Conservation (phyloP, 2,329 filamentous ascomycete species). For the Furcasterigmium furcatum region DNA sequence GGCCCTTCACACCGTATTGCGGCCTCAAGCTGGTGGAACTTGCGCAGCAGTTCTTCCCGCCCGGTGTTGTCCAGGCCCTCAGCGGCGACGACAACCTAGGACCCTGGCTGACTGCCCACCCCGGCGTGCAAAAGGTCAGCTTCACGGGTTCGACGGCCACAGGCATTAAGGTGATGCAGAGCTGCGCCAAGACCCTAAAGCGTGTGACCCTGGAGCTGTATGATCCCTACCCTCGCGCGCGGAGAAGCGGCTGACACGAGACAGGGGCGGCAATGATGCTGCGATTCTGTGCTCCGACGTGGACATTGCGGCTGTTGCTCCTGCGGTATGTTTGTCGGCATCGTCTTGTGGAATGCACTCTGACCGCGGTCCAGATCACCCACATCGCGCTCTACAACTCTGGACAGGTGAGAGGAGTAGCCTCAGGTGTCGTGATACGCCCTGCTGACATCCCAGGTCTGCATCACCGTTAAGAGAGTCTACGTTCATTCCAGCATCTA, state of each 20-base stretch:
- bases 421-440: no score
- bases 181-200: slow-evolving; percentile 53
- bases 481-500: slow-evolving; percentile 54
- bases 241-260: not conserved
- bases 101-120: slow-evolving; percentile 54
- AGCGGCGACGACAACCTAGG: slow-evolving; percentile 60
- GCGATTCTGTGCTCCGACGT: slow-evolving; percentile 57
- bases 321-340: slow-evolving; percentile 25
- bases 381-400: slow-evolving; percentile 3
- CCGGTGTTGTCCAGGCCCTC: slow-evolving; percentile 59
- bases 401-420: not conserved
- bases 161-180: slow-evolving; percentile 58
- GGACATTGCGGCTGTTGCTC: slow-evolving; percentile 33
- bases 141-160: slow-evolving; percentile 61
- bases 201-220: slow-evolving; percentile 56
- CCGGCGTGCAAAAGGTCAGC: slow-evolving; percentile 58
- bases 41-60: slow-evolving; percentile 53
- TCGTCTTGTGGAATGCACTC: not conserved
- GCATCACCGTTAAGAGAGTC: slow-evolving; percentile 48
- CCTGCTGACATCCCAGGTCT: slow-evolving; percentile 34
- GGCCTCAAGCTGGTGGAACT: slow-evolving; percentile 59
- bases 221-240: not conserved
- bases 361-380: not conserved
- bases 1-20: slow-evolving; percentile 54
- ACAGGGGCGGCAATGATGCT: slow-evolving; percentile 53